These are phyloP conservation scores for Stagonosporopsis rhizophila DNA, from an alignment of 2,329 filamentous ascomycete species.

Conservation along the genomic window DNA sequence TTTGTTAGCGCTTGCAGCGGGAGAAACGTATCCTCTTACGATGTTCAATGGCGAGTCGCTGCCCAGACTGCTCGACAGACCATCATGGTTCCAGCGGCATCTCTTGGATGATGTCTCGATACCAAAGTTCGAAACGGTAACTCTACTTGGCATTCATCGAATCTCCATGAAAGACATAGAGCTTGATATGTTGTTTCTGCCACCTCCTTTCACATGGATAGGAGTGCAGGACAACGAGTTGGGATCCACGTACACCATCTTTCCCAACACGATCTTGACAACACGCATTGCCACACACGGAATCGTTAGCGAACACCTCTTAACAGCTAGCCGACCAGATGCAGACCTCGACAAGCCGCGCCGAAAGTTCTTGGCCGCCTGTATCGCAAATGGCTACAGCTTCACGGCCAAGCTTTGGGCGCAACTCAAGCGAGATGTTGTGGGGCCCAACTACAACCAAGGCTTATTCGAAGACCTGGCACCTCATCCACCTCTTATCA, in stretches of 20 bases:
- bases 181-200: constrained; percentile 21
- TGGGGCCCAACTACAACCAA: constrained; percentile 22
- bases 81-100: constrained; percentile 18
- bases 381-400: constrained; percentile 15
- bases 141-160: constrained; percentile 13
- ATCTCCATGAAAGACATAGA: constrained; percentile 18
- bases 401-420: constrained; percentile 23
- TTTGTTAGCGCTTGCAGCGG: constrained; percentile 21
- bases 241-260: neutral
- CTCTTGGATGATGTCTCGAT: constrained; percentile 7
- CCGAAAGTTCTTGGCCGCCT: constrained; percentile 23
- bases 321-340: neutral
- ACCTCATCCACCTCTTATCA: constrained; percentile 6
- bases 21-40: constrained; percentile 22
- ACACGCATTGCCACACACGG: neutral
- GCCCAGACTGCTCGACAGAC: constrained; percentile 1
- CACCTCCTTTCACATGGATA: neutral
- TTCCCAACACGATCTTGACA: constrained; percentile 1
- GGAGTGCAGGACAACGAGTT: neutral
- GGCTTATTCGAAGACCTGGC: constrained; percentile 12
- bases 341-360: constrained; percentile 7
- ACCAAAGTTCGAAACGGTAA: constrained; percentile 9
- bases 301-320: neutral
- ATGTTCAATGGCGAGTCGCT: constrained; percentile 7
- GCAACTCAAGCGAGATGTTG: constrained; percentile 21